Evolutionary conservation across 1,139 yeast species (phyloP), one percentile per base, ranked within the genome.

Genomic region (Nakaseomyces bracarensis): DNA sequence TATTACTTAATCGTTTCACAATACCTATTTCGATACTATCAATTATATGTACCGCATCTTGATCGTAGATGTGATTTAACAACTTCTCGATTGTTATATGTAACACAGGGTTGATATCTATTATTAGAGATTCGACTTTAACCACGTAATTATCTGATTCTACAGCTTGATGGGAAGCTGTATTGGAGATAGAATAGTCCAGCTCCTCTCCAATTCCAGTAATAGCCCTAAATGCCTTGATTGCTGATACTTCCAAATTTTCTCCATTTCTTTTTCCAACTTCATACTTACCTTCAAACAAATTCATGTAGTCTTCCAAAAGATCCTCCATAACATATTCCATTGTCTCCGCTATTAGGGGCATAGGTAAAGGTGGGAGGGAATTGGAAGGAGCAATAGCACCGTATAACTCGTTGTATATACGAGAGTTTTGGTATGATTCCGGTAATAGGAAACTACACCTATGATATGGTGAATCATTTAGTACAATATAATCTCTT

Each of bases 381-480:
- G 89, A 71, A 9, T 81, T 65, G 0, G 85, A 74, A 0, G 87
- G 79, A 11, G 69, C 61, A 13, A 80, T 70, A n/a, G 76, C 65
- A 0, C 81, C 78, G 51, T 61, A 68, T 2, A 71, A 67, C 18
- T 67, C 65, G 11, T 66, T 59, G 52, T 81, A 83, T 2, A 49
- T 34, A 19, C 56, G 55, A 0, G 62, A 57, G 41, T 71, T 69
- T 43, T 77, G 68, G 15, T 66, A 63, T 15, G 72, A 70, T 10
- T 69, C 70, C 8, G 73, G 72, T 14, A 89, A 61, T 28, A 89
- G 60, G 55, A 86, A 87, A 0, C 94, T 80, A 18, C 78, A 68
- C 42, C 98, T 65, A 51, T 84, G 93, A 50, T 76, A 86, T 0
- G 95, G 89, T 0, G 85, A 83, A 65, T 91, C 98, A 54, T 84